Percentiles rank a stretch among this genome's conserved stretches.
Conservation (phyloP, 2,329 filamentous ascomycete species). For the Scytalidium lignicola region DNA sequence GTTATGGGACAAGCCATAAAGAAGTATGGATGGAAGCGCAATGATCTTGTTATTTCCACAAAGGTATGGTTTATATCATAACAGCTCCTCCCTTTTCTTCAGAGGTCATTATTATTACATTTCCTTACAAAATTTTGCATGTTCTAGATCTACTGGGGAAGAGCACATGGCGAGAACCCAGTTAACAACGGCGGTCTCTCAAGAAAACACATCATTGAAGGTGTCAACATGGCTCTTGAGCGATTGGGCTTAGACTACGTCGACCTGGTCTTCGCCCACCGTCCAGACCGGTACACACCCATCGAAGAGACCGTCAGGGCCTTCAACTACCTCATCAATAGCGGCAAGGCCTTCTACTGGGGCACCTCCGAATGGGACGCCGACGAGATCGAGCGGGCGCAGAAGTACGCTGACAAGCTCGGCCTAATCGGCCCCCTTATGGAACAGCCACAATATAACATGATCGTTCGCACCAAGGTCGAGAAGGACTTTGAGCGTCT, state of each 20-base stretch:
- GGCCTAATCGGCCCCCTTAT: slow-evolving; percentile 58
- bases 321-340: slow-evolving; percentile 66
- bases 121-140: background rate
- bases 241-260: slow-evolving; percentile 53
- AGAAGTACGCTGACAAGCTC: slow-evolving; percentile 54
- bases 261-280: slow-evolving; percentile 65
- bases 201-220: slow-evolving; percentile 66
- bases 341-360: slow-evolving; percentile 66
- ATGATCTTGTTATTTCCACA: slow-evolving; percentile 52
- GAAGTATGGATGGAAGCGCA: slow-evolving; percentile 51
- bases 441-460: slow-evolving; percentile 65
- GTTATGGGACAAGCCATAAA: slow-evolving; percentile 53
- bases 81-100: background rate
- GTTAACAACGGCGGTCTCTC: slow-evolving; percentile 65
- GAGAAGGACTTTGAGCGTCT: slow-evolving; percentile 57
- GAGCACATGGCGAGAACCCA: slow-evolving; percentile 52
- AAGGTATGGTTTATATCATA: slow-evolving; percentile 32
- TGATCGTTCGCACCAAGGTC: slow-evolving; percentile 56
- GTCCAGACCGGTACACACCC: slow-evolving; percentile 61
- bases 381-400: slow-evolving; percentile 59
- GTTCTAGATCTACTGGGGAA: slow-evolving; percentile 59
- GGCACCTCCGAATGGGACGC: slow-evolving; percentile 65
- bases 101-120: background rate
- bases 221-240: slow-evolving; percentile 53
- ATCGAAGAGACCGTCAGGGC: slow-evolving; percentile 67